A percentile compares a stretch with the other conserved stretches of the same genome.
phyloP scores from a whole-genome alignment of 2,329 filamentous ascomycete species.

The Sporothrix inflata region DNA sequence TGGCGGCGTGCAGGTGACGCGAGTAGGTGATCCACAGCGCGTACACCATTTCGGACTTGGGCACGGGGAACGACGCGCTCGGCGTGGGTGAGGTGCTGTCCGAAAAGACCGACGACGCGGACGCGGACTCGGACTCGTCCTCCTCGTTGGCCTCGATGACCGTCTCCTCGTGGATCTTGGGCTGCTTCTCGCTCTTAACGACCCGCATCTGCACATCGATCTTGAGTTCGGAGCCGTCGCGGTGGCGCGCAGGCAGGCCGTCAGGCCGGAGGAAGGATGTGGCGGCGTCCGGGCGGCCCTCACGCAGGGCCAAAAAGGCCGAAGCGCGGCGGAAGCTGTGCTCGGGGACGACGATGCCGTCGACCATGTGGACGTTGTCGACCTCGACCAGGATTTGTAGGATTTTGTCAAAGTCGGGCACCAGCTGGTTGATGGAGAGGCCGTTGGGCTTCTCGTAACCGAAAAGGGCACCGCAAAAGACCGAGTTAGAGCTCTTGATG shows the following conservation, averaged over 20 bases:
- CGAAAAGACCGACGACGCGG: constrained; percentile 7
- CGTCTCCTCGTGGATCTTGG: constrained; percentile 62
- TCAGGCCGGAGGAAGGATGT: constrained; percentile 81
- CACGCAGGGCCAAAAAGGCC: constrained; percentile 78
- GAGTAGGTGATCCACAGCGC: constrained; percentile 98
- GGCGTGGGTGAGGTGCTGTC: constrained; percentile 38
- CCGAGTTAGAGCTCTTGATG: constrained; percentile 91
- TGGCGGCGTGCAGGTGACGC: constrained; percentile 75
- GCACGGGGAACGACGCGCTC: constrained; percentile 46
- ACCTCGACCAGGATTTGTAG: constrained; percentile 81
- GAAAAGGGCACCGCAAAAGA: constrained; percentile 91
- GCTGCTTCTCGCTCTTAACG: constrained; percentile 80
- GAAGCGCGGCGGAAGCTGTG: constrained; percentile 91
- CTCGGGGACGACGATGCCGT: constrained; percentile 96
- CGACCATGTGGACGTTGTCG: constrained; percentile 78
- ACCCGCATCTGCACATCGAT: constrained; percentile 97
- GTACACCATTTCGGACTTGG: constrained; percentile 79
- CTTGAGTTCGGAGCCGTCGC: constrained; percentile 88
- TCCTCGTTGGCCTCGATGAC: constrained; percentile 65
- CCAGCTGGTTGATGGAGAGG: constrained; percentile 74
- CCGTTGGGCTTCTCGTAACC: constrained; percentile 85
- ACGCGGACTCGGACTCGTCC: constrained; percentile 37
- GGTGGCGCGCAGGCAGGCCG: constrained; percentile 81
- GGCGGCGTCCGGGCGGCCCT: constrained; percentile 78
- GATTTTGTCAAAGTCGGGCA: constrained; percentile 86